Evolutionary conservation across 345 rosid genomes (phyloP).

Genomic region (Limnanthes douglasii): DNA sequence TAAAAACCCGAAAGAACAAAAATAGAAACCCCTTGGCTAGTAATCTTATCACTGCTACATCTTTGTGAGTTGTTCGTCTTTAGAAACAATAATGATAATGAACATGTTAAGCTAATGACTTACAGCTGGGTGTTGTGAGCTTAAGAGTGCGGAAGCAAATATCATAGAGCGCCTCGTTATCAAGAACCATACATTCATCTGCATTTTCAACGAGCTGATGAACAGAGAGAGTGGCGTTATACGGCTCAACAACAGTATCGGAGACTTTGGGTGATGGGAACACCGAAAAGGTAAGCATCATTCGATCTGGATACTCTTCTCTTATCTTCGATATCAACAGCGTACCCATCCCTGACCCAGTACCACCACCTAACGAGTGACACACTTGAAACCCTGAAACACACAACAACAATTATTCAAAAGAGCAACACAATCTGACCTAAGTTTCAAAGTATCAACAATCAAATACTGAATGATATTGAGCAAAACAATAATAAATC

Average conservation of each 20-base stretch:
- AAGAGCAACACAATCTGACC: not conserved
- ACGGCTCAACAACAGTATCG: slow-evolving; percentile 71
- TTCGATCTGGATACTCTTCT: slow-evolving; percentile 68
- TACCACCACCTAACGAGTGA: slow-evolving; percentile 74
- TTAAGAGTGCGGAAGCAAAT: slow-evolving; percentile 75
- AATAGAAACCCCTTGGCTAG: not conserved
- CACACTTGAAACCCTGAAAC: slow-evolving; percentile 66
- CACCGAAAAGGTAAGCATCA: slow-evolving; percentile 83
- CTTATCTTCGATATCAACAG: slow-evolving; percentile 59
- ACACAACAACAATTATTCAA: not conserved
- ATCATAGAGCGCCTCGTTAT: slow-evolving; percentile 70
- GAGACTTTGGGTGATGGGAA: slow-evolving; percentile 85
- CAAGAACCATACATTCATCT: slow-evolving; percentile 81
- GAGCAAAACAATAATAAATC: too few species aligned
- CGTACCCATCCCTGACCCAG: slow-evolving; percentile 81
- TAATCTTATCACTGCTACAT: too few species aligned
- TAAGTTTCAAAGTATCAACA: not conserved
- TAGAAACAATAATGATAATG: too few species aligned
- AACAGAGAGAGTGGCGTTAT: slow-evolving; percentile 68
- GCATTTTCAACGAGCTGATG: slow-evolving; percentile 79
- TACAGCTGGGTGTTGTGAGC: slow-evolving; percentile 81
- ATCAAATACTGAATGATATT: too few species aligned
- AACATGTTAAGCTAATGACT: too few species aligned
- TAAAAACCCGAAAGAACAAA: not conserved
- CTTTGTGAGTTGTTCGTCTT: too few species aligned